Evolutionary conservation across 2,329 filamentous ascomycete genomes (phyloP), one percentile per base, ranked within the genome.

Genomic region (Apiospora hydei): DNA sequence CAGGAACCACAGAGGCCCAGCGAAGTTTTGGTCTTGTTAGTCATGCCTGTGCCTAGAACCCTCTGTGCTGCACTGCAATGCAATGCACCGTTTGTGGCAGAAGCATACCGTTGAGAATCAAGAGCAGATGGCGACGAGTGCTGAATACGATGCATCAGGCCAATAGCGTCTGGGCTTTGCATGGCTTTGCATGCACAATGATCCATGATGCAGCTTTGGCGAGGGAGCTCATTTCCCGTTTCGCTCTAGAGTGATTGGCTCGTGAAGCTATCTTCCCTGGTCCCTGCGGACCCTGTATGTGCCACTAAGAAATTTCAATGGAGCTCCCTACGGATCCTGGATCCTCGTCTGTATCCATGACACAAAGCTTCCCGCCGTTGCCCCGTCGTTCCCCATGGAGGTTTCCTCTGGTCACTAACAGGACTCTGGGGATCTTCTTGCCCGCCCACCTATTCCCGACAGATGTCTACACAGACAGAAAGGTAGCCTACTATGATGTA

Each of bases 181-280:
- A 57, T 34, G 26, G 26, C 14, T 3, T 38, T 18, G 24, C 51
- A 57, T 34, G 14, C 51, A 64, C 34, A 38, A 13, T 41, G 34
- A 41, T 38, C 30, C 21, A 24, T 41, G 57, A 41, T 64, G 34
- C 57, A 41, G 57, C 57, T 41, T 64, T 64, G 57, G 57, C 57
- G 34, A 64, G 57, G n/a, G 26, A 69, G 67, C 67, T 69, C 44
- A 69, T 69, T 69, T 69, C 67, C 66, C 44, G 14, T 46, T 34
- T 49, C 14, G 67, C 67, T 49, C 67, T 49, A 49, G 67, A 24
- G 26, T 38, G 44, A 47, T 68, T 68, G 66, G 66, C 43, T 44
- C 24, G 46, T 11, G 47, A 44, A 38, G 43, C 21, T 41, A 47
- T 57, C 51, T 34, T 34, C 26, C 26, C 14, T 34, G 51, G 53